A percentile compares a stretch with the other conserved stretches of the same genome.
phyloP scores from a whole-genome alignment of 2,329 filamentous ascomycete genomes.

The Plectosphaerella plurivora region DNA sequence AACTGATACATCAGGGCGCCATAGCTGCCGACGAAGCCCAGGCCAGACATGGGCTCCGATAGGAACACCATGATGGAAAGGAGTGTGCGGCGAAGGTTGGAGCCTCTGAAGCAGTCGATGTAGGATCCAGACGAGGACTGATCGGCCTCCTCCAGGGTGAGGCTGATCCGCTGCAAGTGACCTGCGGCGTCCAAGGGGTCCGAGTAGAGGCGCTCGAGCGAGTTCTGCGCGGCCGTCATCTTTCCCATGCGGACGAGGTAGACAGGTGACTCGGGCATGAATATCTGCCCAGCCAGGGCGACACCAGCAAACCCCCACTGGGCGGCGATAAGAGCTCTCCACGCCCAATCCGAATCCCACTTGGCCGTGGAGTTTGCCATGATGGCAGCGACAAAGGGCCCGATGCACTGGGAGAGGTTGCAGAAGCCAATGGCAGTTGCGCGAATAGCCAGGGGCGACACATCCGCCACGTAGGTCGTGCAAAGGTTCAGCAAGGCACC shows the following conservation, averaged over 20 bases:
- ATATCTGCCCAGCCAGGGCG: conserved; percentile 20
- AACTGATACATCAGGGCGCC: conserved; percentile 19
- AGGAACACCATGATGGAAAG: conserved; percentile 22
- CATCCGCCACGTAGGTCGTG: conserved; percentile 31
- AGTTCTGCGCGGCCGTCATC: conserved; percentile 22
- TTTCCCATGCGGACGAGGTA: conserved; percentile 31
- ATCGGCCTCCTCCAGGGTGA: conserved; percentile 16
- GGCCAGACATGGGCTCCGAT: conserved; percentile 13
- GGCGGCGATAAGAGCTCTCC: conserved; percentile 32
- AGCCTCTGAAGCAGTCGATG: conserved; percentile 40
- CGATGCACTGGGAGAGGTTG: conserved; percentile 33
- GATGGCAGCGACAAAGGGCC: conserved; percentile 31
- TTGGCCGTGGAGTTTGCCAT: conserved; percentile 29
- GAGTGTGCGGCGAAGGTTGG: conserved; percentile 38
- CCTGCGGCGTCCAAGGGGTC: conserved; percentile 10
- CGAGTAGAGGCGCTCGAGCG: conserved; percentile 27
- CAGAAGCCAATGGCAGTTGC: conserved; percentile 29
- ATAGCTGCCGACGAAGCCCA: conserved; percentile 14
- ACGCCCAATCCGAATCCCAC: conserved; percentile 33
- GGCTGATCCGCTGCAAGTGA: conserved; percentile 13
- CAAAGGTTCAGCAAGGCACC: conserved; percentile 32
- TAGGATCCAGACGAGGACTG: conserved; percentile 19
- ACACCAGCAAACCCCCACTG: conserved; percentile 35
- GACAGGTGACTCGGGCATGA: conserved; percentile 37
- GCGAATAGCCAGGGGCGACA: conserved; percentile 31